Evolutionary conservation across 139 green algal species (phyloP).

Genomic region (Micromonas commoda): DNA sequence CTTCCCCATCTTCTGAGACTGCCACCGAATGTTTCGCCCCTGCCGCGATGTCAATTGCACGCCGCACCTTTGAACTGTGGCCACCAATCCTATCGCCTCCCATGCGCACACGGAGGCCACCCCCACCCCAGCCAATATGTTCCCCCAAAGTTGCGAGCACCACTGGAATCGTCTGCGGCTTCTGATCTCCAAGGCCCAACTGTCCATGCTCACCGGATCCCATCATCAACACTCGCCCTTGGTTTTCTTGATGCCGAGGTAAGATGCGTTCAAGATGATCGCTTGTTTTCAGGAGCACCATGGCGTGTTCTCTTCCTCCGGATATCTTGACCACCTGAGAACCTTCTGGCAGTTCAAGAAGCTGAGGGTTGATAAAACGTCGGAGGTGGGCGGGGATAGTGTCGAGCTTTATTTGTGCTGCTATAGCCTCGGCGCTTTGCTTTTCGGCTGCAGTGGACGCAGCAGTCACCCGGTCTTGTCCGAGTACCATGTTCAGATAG

Average conservation of each 20-base stretch:
- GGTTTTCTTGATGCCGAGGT: not conserved
- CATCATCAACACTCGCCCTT: conserved; percentile 1
- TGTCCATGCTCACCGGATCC: not conserved
- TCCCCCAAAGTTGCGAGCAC: not conserved
- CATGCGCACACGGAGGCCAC: not conserved
- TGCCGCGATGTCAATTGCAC: not conserved
- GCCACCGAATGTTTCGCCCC: not conserved
- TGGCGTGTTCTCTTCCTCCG: not conserved
- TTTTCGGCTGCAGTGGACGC: not conserved
- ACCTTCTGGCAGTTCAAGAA: not conserved
- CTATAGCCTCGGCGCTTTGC: not conserved
- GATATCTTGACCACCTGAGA: conserved; percentile 8
- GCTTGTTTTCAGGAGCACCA: not conserved
- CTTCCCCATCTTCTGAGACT: not conserved
- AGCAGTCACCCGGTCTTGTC: not conserved
- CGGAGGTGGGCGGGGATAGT: not conserved
- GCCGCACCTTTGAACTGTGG: not conserved
- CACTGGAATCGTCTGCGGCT: not conserved
- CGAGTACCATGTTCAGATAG: not conserved
- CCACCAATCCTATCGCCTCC: not conserved
- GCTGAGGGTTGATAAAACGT: not conserved
- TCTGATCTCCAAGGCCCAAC: not conserved
- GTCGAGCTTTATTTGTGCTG: not conserved
- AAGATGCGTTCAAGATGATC: not conserved
- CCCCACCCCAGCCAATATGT: not conserved